Evolutionary conservation across 2,329 filamentous ascomycete species (phyloP).

Genomic region (Scopulariopsis brevicaulis): DNA sequence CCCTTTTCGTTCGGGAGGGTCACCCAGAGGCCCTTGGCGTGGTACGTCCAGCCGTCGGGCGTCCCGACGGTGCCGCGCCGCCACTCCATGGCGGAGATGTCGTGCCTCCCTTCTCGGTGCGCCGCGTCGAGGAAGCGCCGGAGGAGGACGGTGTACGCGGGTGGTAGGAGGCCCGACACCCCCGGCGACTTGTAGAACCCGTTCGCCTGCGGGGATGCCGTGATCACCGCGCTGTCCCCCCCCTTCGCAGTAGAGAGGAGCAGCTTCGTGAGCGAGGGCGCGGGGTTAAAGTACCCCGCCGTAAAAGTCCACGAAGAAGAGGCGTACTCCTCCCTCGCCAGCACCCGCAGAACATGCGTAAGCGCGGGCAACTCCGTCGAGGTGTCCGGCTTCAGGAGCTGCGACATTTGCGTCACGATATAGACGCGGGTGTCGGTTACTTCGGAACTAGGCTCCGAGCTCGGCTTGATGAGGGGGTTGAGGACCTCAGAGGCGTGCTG

Average conservation of each 20-base stretch:
- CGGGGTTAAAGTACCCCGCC: conserved; percentile 97
- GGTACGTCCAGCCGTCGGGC: conserved; percentile 88
- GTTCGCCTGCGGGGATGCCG: conserved; percentile 86
- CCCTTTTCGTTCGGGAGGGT: conserved; percentile 54
- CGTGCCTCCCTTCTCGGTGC: conserved; percentile 31
- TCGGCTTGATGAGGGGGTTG: conserved; percentile 49
- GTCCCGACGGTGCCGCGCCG: conserved; percentile 68
- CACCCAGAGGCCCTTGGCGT: conserved; percentile 93
- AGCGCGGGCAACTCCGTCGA: conserved; percentile 86
- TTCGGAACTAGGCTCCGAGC: neutral
- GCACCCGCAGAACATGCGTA: conserved; percentile 57
- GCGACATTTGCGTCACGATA: conserved; percentile 77
- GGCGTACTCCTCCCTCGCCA: conserved; percentile 51
- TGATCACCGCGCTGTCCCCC: conserved; percentile 71
- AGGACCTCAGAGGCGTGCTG: conserved; percentile 56
- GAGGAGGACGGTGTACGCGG: conserved; percentile 83
- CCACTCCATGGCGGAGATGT: conserved; percentile 79
- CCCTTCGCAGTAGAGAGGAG: conserved; percentile 56
- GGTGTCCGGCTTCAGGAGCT: conserved; percentile 64
- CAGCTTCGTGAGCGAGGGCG: conserved; percentile 68
- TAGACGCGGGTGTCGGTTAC: conserved; percentile 63
- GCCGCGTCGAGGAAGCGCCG: conserved; percentile 63
- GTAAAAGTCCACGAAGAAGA: conserved; percentile 88
- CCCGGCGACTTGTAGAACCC: conserved; percentile 87
- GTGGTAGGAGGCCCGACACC: conserved; percentile 79